Conservation (phyloP, 2,329 filamentous ascomycete species). For the Colletotrichum brevisporum region DNA sequence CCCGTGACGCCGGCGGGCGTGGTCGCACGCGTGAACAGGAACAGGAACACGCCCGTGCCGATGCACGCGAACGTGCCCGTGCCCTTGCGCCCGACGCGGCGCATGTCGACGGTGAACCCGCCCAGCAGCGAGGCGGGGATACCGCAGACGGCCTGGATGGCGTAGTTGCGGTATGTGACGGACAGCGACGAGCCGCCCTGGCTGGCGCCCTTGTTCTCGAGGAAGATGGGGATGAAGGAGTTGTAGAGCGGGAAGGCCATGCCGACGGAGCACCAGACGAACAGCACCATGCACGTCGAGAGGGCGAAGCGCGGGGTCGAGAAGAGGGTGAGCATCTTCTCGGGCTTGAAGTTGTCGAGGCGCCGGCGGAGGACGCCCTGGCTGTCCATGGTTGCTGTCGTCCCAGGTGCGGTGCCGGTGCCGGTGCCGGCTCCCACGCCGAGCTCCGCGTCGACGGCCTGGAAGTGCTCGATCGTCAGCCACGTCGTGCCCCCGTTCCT, state of each 20-base stretch:
- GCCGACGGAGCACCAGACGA: conserved; percentile 72
- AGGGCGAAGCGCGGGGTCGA: conserved; percentile 60
- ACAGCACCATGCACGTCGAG: conserved; percentile 66
- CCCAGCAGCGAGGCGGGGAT: conserved; percentile 38
- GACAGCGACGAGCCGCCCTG: conserved; percentile 31
- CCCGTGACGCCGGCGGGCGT: conserved; percentile 38
- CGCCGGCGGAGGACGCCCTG: conserved; percentile 56
- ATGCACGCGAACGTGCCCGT: conserved; percentile 42
- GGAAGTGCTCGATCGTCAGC: conserved; percentile 45
- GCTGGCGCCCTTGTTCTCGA: conserved; percentile 44
- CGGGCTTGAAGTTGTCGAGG: conserved; percentile 65
- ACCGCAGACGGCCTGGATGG: conserved; percentile 44
- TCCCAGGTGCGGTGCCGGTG: conserved; percentile 43
- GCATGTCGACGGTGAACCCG: conserved; percentile 42
- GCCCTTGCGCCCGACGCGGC: conserved; percentile 42
- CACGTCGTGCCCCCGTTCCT: conserved; percentile 45
- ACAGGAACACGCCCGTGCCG: conserved; percentile 43
- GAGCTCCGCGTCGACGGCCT: conserved; percentile 39
- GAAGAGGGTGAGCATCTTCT: conserved; percentile 69
- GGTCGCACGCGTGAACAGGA: conserved; percentile 47
- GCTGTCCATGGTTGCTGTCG: conserved; percentile 16
- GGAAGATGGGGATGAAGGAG: conserved; percentile 54
- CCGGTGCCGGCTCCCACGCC: conserved; percentile 29
- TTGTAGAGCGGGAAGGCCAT: conserved; percentile 72
- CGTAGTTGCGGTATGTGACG: conserved; percentile 42